A percentile compares a stretch with the other conserved stretches of the same genome.
These are phyloP conservation scores for Fusarium agapanthi DNA, from an alignment of 2,329 filamentous ascomycete genomes.

Conservation along the genomic window DNA sequence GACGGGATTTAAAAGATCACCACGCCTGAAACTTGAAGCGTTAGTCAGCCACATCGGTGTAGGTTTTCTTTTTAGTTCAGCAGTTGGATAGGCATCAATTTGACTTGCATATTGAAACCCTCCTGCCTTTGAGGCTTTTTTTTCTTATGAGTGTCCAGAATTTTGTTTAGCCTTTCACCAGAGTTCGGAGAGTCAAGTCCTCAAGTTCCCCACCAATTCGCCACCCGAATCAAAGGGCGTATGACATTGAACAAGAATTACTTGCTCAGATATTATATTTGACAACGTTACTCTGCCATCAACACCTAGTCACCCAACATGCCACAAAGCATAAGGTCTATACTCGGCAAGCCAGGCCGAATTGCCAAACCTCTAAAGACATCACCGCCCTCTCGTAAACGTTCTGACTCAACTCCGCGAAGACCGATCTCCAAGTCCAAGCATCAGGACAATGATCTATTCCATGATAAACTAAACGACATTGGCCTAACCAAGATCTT, in stretches of 20 bases:
- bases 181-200: not conserved
- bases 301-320: not conserved
- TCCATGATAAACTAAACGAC: constrained; percentile 65
- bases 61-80: not conserved
- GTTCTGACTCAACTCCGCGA: constrained; percentile 38
- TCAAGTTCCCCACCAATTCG: constrained; percentile 22
- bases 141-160: not conserved
- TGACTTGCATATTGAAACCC: not conserved
- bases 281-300: not conserved
- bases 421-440: constrained; percentile 37
- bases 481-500: constrained; percentile 65
- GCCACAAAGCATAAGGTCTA: constrained; percentile 50
- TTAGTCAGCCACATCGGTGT: constrained; percentile 23
- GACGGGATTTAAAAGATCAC: not conserved
- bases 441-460: constrained; percentile 43
- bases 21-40: not conserved
- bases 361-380: constrained; percentile 46
- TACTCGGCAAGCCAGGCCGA: constrained; percentile 50
- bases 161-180: not conserved
- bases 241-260: not conserved
- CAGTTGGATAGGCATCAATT: not conserved
- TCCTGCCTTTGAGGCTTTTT: not conserved
- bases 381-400: constrained; percentile 12
- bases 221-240: constrained; percentile 19
- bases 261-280: not conserved